Base-by-base conservation (phyloP, 352 stramenopile genomes). In the Phytophthora fragariaefolia region DNA sequence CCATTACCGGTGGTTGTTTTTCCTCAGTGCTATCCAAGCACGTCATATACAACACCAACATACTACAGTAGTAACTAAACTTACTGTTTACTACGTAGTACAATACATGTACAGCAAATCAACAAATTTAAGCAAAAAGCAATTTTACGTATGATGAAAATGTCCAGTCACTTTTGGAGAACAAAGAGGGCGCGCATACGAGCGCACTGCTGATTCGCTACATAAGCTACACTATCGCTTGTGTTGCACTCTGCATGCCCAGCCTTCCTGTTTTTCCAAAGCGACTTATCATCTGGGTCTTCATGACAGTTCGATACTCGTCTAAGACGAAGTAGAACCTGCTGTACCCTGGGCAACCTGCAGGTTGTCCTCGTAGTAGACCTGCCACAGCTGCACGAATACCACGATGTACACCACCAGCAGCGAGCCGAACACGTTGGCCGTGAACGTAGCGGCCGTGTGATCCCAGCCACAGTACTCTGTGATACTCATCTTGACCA, bases 401-500 rank as follows among this genome's bases (percentile, higher is more conserved):
- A 95, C 84, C 59, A 95, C 83, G 51, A 96, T 75, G 72, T 87
- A 87, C 38, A 96, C 79, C 56, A 96, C 74, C 40, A 96, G 61
- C 55, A 96, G 68, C 67, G 83, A 93, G 24, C 86, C 86, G 58
- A 96, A 91, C 24, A 96, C 76, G 71, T 95, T 95, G 3, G 85
- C 88, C 45, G 84, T 84, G 73, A 94, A 94, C 7, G 88, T 96
- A 23, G 85, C 83, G 13, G 76, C 63, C 24, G 85, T 96, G 83
- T 96, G 88, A 66, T 94, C 85, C 88, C 88, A 96, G 10, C 88
- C 88, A 80, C 82, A 93, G 80, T 96, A 96, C 77, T 93, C 84
- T 22, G 83, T 90, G 69, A 96, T 90, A 77, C 89, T 96, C 89
- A 96, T 96, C 80, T 94, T 94, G 59, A 96, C 89, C 89, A 96